Evolutionary conservation across 371 early-diverging fungal genomes (phyloP).

Genomic region (Syncephalis fuscata): DNA sequence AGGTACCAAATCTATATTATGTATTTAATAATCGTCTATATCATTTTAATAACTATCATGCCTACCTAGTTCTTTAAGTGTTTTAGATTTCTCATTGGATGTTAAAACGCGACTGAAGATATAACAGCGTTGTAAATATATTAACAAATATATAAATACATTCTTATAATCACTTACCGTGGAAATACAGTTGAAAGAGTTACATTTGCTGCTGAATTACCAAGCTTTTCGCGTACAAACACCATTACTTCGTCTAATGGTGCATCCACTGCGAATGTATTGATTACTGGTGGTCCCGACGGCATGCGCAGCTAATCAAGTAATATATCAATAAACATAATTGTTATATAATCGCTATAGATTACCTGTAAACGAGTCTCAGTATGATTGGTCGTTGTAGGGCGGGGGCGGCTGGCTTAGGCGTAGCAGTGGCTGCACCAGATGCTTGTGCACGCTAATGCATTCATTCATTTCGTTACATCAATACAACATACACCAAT

Average conservation of each 20-base stretch:
- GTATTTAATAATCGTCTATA: neutral
- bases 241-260: conserved; percentile 39
- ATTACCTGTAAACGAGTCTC: conserved; percentile 54
- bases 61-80: conserved; percentile 30
- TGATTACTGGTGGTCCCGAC: conserved; percentile 1
- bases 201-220: conserved; percentile 47
- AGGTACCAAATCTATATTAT: too few species aligned
- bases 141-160: neutral
- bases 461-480: neutral
- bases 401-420: conserved; percentile 9
- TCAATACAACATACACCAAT: conserved; percentile 5
- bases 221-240: conserved; percentile 37
- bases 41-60: neutral
- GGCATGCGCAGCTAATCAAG: conserved; percentile 4
- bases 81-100: conserved; percentile 15
- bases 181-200: conserved; percentile 42
- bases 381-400: conserved; percentile 34
- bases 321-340: neutral
- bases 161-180: neutral
- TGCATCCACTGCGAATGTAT: conserved; percentile 8
- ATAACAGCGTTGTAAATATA: neutral
- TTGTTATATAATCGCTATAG: conserved; percentile 7
- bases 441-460: conserved; percentile 10
- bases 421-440: conserved; percentile 12
- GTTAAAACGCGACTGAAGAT: conserved; percentile 19